These are phyloP conservation scores for Crassisporium funariophilum DNA, from an alignment of 768 basidiomycete species.

Conservation along the genomic window DNA sequence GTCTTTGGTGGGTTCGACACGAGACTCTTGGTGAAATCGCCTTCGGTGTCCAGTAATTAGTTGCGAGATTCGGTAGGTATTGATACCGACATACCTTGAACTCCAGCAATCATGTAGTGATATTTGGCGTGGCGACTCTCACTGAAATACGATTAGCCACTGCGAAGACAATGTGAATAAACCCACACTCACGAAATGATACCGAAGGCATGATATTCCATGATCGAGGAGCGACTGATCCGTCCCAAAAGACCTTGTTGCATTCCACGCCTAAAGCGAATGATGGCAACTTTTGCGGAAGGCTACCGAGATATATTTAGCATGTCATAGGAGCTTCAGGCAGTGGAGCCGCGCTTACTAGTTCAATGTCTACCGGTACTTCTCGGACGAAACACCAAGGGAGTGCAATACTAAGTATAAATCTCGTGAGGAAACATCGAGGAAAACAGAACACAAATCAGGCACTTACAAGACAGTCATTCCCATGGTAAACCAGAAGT, in stretches of 20 bases:
- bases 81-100: constrained; percentile 48
- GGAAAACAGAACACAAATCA: constrained; percentile 2
- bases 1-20: constrained; percentile 69
- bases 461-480: constrained; percentile 71
- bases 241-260: constrained; percentile 79
- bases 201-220: constrained; percentile 85
- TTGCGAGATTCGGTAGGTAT: neutral
- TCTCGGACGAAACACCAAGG: constrained; percentile 79
- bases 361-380: constrained; percentile 73
- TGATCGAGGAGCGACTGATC: constrained; percentile 69
- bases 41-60: constrained; percentile 26
- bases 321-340: constrained; percentile 13
- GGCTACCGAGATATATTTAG: constrained; percentile 45
- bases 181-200: constrained; percentile 61
- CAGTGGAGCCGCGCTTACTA: constrained; percentile 47
- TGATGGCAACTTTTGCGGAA: constrained; percentile 75
- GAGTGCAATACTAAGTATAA: constrained; percentile 54
- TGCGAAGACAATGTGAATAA: neutral
- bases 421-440: constrained; percentile 13
- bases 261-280: constrained; percentile 83
- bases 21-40: constrained; percentile 76
- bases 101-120: constrained; percentile 82
- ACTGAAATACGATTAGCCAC: constrained; percentile 34
- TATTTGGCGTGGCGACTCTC: constrained; percentile 74
- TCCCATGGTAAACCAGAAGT: constrained; percentile 74